Base-by-base conservation (phyloP, 1,284 basidiomycete species). In the Mycena citricolor region DNA sequence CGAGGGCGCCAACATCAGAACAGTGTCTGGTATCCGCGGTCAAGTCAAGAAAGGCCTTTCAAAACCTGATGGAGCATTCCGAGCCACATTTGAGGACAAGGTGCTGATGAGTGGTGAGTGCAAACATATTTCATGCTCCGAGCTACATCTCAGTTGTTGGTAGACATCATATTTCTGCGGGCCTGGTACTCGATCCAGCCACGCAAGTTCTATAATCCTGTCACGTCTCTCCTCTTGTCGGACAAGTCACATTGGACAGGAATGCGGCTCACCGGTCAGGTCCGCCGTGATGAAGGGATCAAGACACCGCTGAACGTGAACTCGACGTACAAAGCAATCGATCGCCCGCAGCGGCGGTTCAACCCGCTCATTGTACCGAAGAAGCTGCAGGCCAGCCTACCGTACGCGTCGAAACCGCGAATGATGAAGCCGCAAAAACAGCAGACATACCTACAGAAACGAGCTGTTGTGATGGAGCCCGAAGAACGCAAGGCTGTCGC, bases 71-170 rank as follows among this genome's bases (percentile, higher is more conserved):
- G 97, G 97, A 3, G 83, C 90, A 8, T 98, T 91, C 75, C 77
- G 97, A 54, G 95, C 95, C 1, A 94, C 95, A 1, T 99, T 99
- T 63, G 95, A 99, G 67, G 95, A 99, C 67, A 99, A 99, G 71
- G 77, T 99, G 8, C 74, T 98, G 47, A 94, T 90, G 86, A 93
- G 90, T 54, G 92, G 91, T 94, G 63, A 52, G 86, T 77, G 1
- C 24, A 32, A 30, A 32, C 28, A 30, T 4, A 34, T 35, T 16
- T 25, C 30, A 28, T 26, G 16, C 38, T 36, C 12, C n/a, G 14
- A 28, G 20, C 26, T 25, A 12, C 17, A 22, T 39, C 39, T 23
- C 20, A 32, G 44, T 29, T 55, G 14, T 13, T 31, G 16, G n/a
- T 42, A 94, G 95, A 99, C 61, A 88, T 99, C 48, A 77, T 98